Percentiles rank a stretch among this genome's conserved stretches.
phyloP scores from a whole-genome alignment of 441 rosid genomes.

The Brassica balearica region DNA sequence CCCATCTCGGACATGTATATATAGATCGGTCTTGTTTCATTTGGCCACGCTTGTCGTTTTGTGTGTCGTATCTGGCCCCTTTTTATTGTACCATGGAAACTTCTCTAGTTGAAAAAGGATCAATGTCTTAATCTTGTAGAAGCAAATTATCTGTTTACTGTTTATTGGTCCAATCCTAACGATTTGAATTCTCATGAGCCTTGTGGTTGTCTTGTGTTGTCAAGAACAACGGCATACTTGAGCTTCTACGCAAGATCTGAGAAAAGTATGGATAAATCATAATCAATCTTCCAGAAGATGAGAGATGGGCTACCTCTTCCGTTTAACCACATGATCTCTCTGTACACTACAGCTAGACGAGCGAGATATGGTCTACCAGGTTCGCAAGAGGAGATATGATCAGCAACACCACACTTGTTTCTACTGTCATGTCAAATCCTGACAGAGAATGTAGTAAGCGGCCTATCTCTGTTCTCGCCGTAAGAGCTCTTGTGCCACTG shows the following conservation, averaged over 20 bases:
- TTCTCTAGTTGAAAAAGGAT: background rate
- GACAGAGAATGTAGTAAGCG: conserved; percentile 74
- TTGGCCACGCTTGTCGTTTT: background rate
- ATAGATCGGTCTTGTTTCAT: background rate
- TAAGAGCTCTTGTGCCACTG: conserved; percentile 80
- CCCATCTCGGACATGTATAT: background rate
- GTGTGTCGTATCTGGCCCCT: background rate
- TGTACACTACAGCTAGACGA: background rate
- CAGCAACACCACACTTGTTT: conserved; percentile 86
- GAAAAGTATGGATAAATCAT: too few relatives aligned
- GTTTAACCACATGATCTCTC: background rate
- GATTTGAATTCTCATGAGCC: background rate
- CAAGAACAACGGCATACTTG: background rate
- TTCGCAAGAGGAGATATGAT: conserved; percentile 73
- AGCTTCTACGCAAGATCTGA: too few relatives aligned
- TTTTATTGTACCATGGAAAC: background rate
- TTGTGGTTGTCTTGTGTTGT: background rate
- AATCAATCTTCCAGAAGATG: too few relatives aligned
- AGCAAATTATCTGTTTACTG: background rate
- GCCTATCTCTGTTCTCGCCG: conserved; percentile 68
- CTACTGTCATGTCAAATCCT: conserved; percentile 86
- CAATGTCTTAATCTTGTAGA: background rate
- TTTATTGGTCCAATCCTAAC: background rate
- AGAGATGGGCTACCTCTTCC: too few relatives aligned
- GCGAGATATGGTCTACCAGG: too few relatives aligned